phyloP scores from a whole-genome alignment of 805 yeast species.

The Cyberlindnera subsufficiens region DNA sequence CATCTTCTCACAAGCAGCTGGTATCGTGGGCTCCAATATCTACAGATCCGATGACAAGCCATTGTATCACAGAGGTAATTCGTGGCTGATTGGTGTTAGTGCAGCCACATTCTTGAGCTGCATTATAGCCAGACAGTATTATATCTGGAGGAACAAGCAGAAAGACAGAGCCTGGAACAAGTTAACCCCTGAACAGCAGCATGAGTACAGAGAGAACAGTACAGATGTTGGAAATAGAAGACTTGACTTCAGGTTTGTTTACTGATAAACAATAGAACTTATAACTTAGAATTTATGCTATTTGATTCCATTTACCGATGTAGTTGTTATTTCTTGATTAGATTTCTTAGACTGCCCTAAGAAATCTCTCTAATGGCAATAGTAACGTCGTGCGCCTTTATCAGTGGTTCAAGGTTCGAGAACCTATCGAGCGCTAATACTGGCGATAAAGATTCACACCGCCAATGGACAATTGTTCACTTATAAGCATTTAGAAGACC shows the following conservation, averaged over 20 bases:
- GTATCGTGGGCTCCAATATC: slow-evolving; percentile 48
- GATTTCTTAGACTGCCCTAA: too few relatives aligned
- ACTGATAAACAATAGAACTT: not conserved
- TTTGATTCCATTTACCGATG: too few relatives aligned
- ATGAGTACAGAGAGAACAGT: slow-evolving; percentile 38
- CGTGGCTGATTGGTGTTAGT: slow-evolving; percentile 31
- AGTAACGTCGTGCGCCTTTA: too few relatives aligned
- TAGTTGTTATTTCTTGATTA: too few relatives aligned
- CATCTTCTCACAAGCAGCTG: slow-evolving; percentile 55
- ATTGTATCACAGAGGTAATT: slow-evolving; percentile 52
- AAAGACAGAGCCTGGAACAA: slow-evolving; percentile 46
- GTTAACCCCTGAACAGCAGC: slow-evolving; percentile 44
- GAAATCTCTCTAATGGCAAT: too few relatives aligned
- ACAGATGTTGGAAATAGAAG: slow-evolving; percentile 53
- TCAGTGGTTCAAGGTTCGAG: too few relatives aligned
- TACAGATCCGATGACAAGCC: slow-evolving; percentile 57
- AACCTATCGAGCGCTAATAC: too few relatives aligned
- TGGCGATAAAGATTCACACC: too few relatives aligned
- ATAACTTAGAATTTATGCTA: not conserved
- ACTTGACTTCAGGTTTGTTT: slow-evolving; percentile 40
- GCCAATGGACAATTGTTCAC: too few relatives aligned
- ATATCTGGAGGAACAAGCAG: slow-evolving; percentile 32
- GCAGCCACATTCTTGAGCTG: slow-evolving; percentile 27
- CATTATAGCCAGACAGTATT: slow-evolving; percentile 26
- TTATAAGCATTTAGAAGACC: too few relatives aligned